Percentiles rank a stretch among this genome's conserved stretches.
These are phyloP conservation scores for Purshia tridentata DNA, from an alignment of 306 rosid species.

Conservation along the genomic window DNA sequence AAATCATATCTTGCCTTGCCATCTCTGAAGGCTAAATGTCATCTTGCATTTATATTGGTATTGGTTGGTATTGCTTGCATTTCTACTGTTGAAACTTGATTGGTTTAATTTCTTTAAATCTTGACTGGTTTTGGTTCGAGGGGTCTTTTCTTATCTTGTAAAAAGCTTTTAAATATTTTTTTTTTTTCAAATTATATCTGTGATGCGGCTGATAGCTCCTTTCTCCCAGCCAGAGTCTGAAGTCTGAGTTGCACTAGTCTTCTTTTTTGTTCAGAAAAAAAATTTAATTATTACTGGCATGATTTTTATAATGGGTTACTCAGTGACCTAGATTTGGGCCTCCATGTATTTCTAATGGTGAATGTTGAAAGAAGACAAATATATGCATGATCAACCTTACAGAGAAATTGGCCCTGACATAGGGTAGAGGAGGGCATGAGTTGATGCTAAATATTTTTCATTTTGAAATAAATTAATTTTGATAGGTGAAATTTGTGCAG, in stretches of 20 bases:
- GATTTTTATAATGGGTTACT: not conserved
- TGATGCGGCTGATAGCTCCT: not conserved
- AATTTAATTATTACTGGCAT: not conserved
- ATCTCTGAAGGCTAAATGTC: not conserved
- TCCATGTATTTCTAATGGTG: no score
- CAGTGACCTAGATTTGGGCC: not conserved
- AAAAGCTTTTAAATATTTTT: not conserved
- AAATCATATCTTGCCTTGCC: not conserved
- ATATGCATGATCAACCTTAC: no score
- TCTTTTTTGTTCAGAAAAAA: not conserved
- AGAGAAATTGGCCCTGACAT: no score
- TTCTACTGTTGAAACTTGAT: not conserved
- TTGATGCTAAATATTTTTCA: no score
- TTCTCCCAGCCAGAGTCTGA: not conserved
- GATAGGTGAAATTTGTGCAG: no score
- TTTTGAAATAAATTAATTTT: no score
- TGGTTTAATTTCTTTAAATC: not conserved
- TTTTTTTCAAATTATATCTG: not conserved
- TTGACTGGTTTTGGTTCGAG: not conserved
- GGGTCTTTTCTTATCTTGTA: not conserved
- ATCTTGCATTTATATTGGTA: not conserved
- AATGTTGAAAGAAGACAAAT: no score
- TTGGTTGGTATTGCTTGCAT: not conserved
- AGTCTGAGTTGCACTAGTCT: not conserved
- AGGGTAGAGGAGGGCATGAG: no score